phyloP scores from a whole-genome alignment of 192 early-diverging fungal species.

The Podila horticola region DNA sequence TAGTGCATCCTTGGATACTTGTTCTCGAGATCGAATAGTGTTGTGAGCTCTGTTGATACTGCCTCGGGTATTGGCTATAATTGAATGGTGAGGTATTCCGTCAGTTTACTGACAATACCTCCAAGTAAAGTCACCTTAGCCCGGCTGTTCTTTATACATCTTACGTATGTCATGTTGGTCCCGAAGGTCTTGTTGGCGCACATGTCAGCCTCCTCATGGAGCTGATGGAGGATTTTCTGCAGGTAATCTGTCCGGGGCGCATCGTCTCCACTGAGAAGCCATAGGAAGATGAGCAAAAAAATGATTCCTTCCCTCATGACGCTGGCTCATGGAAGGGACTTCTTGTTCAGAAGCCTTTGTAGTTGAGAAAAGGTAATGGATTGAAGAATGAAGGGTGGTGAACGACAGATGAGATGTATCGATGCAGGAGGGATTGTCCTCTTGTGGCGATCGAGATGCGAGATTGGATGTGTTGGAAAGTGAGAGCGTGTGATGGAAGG shows the following conservation, averaged over 20 bases:
- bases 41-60: constrained; percentile 20
- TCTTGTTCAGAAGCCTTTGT: too few species aligned
- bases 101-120: background rate
- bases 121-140: background rate
- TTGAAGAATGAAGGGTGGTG: too few species aligned
- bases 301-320: constrained; percentile 37
- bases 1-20: constrained; percentile 44
- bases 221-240: constrained; percentile 30
- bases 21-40: constrained; percentile 24
- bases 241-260: constrained; percentile 35
- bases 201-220: constrained; percentile 44
- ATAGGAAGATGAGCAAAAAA: constrained; percentile 50
- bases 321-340: background rate
- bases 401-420: too few species aligned
- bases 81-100: background rate
- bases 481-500: too few species aligned
- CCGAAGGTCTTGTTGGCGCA: constrained; percentile 57
- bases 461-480: too few species aligned
- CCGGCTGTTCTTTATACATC: background rate
- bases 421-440: too few species aligned
- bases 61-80: constrained; percentile 46
- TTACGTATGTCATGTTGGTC: constrained; percentile 56
- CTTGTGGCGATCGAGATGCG: too few species aligned
- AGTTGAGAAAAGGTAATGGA: too few species aligned
- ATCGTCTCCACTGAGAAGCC: constrained; percentile 57